phyloP scores from a whole-genome alignment of 2,329 filamentous ascomycete species.

The Raffaelea albimanens region DNA sequence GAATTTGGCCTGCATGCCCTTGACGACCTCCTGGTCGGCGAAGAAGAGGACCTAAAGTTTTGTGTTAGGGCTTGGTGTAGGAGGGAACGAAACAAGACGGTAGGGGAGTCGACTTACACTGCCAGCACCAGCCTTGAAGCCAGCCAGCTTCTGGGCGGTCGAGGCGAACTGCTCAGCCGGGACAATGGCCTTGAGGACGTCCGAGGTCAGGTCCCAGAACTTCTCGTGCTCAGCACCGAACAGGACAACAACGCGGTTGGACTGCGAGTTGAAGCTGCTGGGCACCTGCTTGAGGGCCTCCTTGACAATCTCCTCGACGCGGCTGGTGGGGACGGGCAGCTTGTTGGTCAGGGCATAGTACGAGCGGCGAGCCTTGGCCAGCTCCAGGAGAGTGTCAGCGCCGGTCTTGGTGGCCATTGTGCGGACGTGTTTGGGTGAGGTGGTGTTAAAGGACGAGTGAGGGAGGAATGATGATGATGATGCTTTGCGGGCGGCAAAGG shows the following conservation, averaged over 20 bases:
- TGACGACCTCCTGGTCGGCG: conserved; percentile 62
- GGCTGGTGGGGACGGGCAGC: conserved; percentile 45
- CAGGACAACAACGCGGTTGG: conserved; percentile 68
- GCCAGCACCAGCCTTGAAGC: conserved; percentile 65
- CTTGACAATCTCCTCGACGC: conserved; percentile 57
- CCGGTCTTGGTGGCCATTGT: conserved; percentile 25
- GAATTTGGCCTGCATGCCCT: conserved; percentile 58
- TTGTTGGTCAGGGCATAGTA: conserved; percentile 60
- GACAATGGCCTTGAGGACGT: conserved; percentile 58
- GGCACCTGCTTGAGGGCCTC: conserved; percentile 60
- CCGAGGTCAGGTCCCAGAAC: conserved; percentile 68
- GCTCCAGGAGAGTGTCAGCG: conserved; percentile 48
- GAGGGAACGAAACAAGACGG: not conserved
- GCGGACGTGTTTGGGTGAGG: too few species aligned
- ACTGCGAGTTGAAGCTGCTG: conserved; percentile 82
- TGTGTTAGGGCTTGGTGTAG: too few species aligned
- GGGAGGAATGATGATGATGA: not conserved
- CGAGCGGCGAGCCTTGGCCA: conserved; percentile 59
- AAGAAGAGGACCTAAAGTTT: conserved; percentile 64
- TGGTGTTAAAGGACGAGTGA: not conserved
- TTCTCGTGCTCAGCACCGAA: conserved; percentile 76
- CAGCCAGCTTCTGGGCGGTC: conserved; percentile 33
- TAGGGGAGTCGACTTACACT: conserved; percentile 59
- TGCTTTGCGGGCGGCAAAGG: not conserved
- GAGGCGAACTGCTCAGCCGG: conserved; percentile 51